These are phyloP conservation scores for Microbotryomycetes sp. DNA, from an alignment of 1,284 basidiomycete species.

Conservation along the genomic window DNA sequence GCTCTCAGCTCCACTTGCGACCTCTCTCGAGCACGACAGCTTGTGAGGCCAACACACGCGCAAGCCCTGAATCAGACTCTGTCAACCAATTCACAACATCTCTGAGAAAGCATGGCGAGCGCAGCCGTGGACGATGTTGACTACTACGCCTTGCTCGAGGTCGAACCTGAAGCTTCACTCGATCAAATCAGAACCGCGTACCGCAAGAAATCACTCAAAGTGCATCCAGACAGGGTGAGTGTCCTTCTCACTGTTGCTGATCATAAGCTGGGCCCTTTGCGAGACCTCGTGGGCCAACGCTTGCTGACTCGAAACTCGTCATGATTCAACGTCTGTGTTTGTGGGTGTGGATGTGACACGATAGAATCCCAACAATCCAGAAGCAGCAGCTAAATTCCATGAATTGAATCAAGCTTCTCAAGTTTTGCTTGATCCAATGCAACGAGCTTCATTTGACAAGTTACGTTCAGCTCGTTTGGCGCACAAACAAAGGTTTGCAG, in stretches of 20 bases:
- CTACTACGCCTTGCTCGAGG: constrained; percentile 30
- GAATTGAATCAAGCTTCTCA: constrained; percentile 32
- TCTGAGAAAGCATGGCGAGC: too few relatives aligned
- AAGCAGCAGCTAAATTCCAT: constrained; percentile 35
- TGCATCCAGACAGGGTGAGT: constrained; percentile 35
- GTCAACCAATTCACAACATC: too few relatives aligned
- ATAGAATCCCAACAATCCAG: constrained; percentile 36
- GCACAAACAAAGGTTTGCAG: constrained; percentile 32
- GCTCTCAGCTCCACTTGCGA: background rate
- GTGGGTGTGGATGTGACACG: too few relatives aligned
- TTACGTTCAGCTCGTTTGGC: constrained; percentile 26
- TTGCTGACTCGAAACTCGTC: too few relatives aligned
- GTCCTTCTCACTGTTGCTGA: too few relatives aligned
- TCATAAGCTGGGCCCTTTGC: background rate
- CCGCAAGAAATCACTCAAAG: constrained; percentile 33
- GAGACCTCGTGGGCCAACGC: background rate
- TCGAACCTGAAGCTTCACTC: constrained; percentile 23
- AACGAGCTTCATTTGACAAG: constrained; percentile 31
- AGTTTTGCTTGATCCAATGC: constrained; percentile 31
- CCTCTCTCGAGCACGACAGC: too few relatives aligned
- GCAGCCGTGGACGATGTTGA: constrained; percentile 24
- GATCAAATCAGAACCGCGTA: constrained; percentile 34
- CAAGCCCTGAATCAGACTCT: too few relatives aligned
- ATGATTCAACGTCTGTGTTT: too few relatives aligned
- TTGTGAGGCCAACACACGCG: too few relatives aligned